A percentile compares a stretch with the other conserved stretches of the same genome.
phyloP scores from a whole-genome alignment of 805 yeast genomes.

The Schizosaccharomyces octosporus region DNA sequence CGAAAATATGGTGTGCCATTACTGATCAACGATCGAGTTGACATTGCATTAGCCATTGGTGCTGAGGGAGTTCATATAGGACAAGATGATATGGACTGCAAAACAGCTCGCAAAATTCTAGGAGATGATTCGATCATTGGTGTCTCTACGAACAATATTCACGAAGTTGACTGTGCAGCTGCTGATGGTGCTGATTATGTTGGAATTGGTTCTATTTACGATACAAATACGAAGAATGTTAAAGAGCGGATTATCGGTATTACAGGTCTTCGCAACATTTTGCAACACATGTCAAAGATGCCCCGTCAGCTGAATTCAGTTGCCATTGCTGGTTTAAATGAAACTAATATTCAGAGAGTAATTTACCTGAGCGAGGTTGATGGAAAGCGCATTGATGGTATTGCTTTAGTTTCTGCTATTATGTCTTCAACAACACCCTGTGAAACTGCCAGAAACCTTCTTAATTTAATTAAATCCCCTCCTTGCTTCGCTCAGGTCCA shows the following conservation, averaged over 20 bases:
- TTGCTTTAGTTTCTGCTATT: conserved; percentile 69
- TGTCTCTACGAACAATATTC: conserved; percentile 37
- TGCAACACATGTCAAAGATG: conserved; percentile 11
- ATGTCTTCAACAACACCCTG: conserved; percentile 39
- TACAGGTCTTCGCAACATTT: conserved; percentile 16
- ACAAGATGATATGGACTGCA: conserved; percentile 50
- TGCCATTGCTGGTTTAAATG: conserved; percentile 59
- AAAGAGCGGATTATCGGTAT: conserved; percentile 46
- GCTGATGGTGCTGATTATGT: conserved; percentile 41
- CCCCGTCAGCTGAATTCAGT: conserved; percentile 28
- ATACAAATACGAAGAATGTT: conserved; percentile 46
- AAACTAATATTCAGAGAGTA: conserved; percentile 30
- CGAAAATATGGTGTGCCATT: conserved; percentile 38
- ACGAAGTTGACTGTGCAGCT: conserved; percentile 30
- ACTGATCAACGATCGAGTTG: conserved; percentile 66
- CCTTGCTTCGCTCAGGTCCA: conserved; percentile 9
- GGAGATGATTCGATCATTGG: conserved; percentile 64
- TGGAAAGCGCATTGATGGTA: conserved; percentile 37
- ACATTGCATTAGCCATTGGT: conserved; percentile 67
- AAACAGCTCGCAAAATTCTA: conserved; percentile 31
- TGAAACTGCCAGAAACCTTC: conserved; percentile 22
- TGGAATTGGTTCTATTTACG: conserved; percentile 61
- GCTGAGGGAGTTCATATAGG: conserved; percentile 90
- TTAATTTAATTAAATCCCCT: conserved; percentile 12
- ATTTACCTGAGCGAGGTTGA: conserved; percentile 13